phyloP scores from a whole-genome alignment of 148 eudicot genomes.

The Fagopyrum tataricum region DNA sequence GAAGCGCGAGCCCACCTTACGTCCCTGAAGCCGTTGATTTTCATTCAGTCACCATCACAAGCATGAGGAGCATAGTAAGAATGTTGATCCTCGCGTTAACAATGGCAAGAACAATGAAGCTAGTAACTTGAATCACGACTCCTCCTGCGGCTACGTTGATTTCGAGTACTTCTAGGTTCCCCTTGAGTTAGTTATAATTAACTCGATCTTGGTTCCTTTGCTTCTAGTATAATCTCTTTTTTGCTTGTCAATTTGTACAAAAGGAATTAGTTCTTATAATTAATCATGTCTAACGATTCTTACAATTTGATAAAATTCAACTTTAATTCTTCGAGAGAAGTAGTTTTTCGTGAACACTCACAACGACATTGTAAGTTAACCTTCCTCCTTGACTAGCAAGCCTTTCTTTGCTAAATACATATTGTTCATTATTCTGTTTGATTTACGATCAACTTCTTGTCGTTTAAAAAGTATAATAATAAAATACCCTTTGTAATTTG shows the following conservation, averaged over 20 bases:
- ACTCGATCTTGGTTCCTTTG: neutral
- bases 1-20: conserved; percentile 12
- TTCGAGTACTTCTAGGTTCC: neutral
- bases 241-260: neutral
- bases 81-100: neutral
- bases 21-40: conserved; percentile 10
- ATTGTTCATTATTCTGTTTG: too few relatives aligned
- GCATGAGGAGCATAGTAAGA: neutral
- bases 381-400: neutral
- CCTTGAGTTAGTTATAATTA: neutral
- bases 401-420: neutral
- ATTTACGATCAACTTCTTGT: too few relatives aligned
- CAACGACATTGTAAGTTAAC: neutral
- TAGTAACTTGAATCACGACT: neutral
- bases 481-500: too few relatives aligned
- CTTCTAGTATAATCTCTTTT: neutral
- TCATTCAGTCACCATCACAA: neutral
- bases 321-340: neutral
- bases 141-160: neutral
- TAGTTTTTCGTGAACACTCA: neutral
- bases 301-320: neutral
- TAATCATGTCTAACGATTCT: neutral
- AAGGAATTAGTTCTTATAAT: neutral
- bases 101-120: neutral
- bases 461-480: too few relatives aligned